Evolutionary conservation across 148 eudicot genomes (phyloP).

Genomic region (Oxyria digyna): DNA sequence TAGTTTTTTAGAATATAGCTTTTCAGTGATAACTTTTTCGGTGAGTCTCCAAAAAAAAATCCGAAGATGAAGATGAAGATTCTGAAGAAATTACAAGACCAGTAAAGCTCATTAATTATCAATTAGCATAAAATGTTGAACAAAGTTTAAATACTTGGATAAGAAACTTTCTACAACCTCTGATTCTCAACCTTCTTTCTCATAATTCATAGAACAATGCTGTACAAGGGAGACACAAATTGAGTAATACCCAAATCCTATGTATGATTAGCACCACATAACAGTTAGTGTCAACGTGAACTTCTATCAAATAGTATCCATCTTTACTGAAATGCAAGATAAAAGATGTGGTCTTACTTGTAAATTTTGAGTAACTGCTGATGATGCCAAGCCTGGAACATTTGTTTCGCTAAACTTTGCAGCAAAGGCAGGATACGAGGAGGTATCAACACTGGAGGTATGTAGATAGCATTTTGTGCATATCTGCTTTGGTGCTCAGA

Average conservation of each 20-base stretch:
- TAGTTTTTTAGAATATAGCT: no score
- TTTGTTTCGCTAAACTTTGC: slow-evolving; percentile 84
- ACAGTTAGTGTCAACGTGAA: not conserved
- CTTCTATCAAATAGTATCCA: not conserved
- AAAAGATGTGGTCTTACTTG: slow-evolving; percentile 32
- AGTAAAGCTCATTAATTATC: not conserved
- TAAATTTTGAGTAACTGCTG: slow-evolving; percentile 80
- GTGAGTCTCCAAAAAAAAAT: no score
- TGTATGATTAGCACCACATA: not conserved
- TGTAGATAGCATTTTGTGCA: slow-evolving; percentile 72
- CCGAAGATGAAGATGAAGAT: no score
- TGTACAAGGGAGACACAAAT: not conserved
- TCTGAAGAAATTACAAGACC: not conserved
- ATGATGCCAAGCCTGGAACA: slow-evolving; percentile 85
- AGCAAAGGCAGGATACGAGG: slow-evolving; percentile 81
- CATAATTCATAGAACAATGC: not conserved
- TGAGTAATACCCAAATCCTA: not conserved
- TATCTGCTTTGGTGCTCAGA: slow-evolving; percentile 30
- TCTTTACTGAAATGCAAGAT: not conserved
- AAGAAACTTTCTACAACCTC: not conserved
- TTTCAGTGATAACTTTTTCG: no score
- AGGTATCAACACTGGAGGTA: slow-evolving; percentile 82
- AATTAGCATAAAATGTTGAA: not conserved
- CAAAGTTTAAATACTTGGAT: not conserved
- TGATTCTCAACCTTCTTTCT: not conserved